phyloP scores from a whole-genome alignment of 2,329 filamentous ascomycete species.

The Sphaerulina populicola region DNA sequence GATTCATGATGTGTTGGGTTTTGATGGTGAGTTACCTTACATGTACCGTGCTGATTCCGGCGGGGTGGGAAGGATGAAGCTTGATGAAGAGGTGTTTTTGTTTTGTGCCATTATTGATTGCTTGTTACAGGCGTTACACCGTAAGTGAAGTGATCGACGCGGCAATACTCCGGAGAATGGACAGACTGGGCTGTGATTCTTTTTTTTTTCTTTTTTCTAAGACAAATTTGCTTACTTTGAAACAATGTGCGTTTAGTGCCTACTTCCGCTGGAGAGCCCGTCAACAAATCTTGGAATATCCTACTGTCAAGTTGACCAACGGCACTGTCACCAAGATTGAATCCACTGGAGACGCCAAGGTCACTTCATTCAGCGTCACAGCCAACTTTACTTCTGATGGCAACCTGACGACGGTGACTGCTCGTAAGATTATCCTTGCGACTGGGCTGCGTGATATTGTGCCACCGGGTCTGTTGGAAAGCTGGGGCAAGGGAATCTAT shows the following conservation, averaged over 20 bases:
- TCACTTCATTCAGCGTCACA: constrained; percentile 1
- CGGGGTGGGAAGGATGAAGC: too few relatives aligned
- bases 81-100: too few relatives aligned
- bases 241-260: neutral
- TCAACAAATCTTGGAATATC: constrained; percentile 20
- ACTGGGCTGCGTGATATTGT: constrained; percentile 21
- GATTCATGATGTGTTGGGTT: constrained; percentile 17
- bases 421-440: constrained; percentile 20
- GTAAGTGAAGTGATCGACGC: too few relatives aligned
- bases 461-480: constrained; percentile 20
- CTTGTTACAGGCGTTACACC: too few relatives aligned
- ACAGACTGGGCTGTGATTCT: too few relatives aligned
- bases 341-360: neutral
- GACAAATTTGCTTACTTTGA: too few relatives aligned
- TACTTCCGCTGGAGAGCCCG: constrained; percentile 16
- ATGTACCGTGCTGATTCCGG: neutral
- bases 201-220: too few relatives aligned
- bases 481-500: constrained; percentile 22
- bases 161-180: too few relatives aligned
- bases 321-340: constrained; percentile 11
- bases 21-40: constrained; percentile 11
- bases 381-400: constrained; percentile 8
- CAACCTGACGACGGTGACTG: constrained; percentile 9
- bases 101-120: too few relatives aligned
- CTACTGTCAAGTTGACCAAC: constrained; percentile 10